A percentile compares a stretch with the other conserved stretches of the same genome.
Conservation (phyloP, 768 basidiomycete species). For the Hebeloma cylindrosporum region DNA sequence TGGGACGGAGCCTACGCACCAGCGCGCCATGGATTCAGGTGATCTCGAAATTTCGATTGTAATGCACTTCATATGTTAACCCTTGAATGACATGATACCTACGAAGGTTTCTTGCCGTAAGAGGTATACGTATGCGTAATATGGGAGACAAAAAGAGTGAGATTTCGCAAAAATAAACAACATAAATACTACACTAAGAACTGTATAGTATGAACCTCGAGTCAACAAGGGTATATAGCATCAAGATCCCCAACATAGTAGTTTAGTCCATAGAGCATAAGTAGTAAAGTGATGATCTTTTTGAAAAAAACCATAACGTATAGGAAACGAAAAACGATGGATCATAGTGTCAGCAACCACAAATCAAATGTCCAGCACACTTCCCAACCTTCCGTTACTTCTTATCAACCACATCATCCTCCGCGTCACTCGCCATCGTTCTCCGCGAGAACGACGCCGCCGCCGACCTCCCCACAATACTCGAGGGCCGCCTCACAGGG, state of each 20-base stretch:
- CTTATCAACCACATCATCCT: constrained; percentile 63
- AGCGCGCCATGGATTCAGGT: no score
- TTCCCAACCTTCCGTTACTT: constrained; percentile 20
- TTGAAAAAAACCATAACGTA: constrained; percentile 3
- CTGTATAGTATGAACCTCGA: not conserved
- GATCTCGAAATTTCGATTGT: no score
- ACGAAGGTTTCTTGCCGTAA: no score
- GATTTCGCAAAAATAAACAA: no score
- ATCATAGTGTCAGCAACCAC: constrained; percentile 2
- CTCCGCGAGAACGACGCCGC: constrained; percentile 62
- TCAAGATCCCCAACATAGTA: not conserved
- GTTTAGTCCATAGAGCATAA: constrained; percentile 10
- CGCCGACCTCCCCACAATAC: constrained; percentile 46
- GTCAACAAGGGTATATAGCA: not conserved
- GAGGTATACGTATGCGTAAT: no score
- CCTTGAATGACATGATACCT: no score
- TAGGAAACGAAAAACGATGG: constrained; percentile 4
- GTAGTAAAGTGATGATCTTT: constrained; percentile 5
- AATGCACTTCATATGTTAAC: no score
- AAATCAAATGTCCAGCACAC: not conserved
- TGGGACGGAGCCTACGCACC: no score
- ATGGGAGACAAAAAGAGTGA: no score
- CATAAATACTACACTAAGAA: no score
- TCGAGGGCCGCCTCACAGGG: constrained; percentile 44
- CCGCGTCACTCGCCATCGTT: constrained; percentile 83